Percentiles rank a stretch among this genome's conserved stretches.
Conservation (phyloP, 2,329 filamentous ascomycete species). For the Nectriaceae sp. region DNA sequence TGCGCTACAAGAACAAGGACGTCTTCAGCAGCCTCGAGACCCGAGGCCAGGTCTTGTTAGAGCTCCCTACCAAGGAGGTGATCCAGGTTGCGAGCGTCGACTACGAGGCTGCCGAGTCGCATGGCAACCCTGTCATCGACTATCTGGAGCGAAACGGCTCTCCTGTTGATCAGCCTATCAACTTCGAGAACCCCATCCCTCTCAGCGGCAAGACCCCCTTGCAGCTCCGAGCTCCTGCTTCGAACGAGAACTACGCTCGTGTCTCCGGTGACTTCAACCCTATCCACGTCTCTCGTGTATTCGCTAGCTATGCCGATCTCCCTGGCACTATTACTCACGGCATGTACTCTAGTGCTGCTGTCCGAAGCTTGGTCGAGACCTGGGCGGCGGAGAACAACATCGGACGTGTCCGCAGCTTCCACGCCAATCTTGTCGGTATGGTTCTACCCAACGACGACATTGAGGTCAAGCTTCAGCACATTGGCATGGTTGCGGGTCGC, state of each 20-base stretch:
- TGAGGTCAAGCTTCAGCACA: conserved; percentile 91
- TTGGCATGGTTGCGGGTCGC: conserved; percentile 95
- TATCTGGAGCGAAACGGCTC: conserved; percentile 91
- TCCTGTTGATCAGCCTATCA: conserved; percentile 91
- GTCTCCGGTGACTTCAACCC: conserved; percentile 99
- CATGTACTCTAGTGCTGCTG: conserved; percentile 98
- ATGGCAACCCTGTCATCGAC: conserved; percentile 95
- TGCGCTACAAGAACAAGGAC: conserved; percentile 92
- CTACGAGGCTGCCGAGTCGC: conserved; percentile 87
- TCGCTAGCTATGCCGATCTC: conserved; percentile 92
- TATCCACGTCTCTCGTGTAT: conserved; percentile 96
- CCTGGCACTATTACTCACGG: conserved; percentile 98
- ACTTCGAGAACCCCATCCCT: conserved; percentile 97
- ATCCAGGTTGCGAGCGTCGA: conserved; percentile 97
- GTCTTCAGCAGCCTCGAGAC: conserved; percentile 93
- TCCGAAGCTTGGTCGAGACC: conserved; percentile 93
- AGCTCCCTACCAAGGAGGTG: conserved; percentile 94
- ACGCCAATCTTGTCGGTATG: conserved; percentile 97
- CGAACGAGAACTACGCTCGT: conserved; percentile 96
- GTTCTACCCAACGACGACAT: conserved; percentile 95
- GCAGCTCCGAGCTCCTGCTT: conserved; percentile 85
- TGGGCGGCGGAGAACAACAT: conserved; percentile 99
- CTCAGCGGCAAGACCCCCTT: conserved; percentile 90
- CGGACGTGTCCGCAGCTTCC: conserved; percentile 95
- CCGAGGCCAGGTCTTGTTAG: conserved; percentile 85